Conservation (phyloP, 225 moss, liverwort and hornwort species). For the Lunularia cruciata region DNA sequence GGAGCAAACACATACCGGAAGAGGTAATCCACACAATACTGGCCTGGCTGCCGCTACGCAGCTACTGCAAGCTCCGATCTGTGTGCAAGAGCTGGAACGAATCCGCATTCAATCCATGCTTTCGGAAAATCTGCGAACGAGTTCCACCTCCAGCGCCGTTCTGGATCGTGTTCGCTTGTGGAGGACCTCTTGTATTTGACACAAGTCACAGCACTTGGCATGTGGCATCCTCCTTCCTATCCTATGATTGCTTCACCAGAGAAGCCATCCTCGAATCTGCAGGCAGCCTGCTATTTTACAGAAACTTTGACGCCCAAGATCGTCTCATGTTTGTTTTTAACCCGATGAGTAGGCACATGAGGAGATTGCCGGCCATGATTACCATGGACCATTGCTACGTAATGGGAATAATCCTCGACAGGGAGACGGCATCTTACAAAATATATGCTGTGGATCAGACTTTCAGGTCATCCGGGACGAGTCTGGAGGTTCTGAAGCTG, state of each 20-base stretch:
- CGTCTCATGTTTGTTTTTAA: conserved; percentile 42
- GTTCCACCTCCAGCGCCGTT: conserved; percentile 30
- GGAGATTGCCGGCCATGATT: conserved; percentile 28
- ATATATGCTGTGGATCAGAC: conserved; percentile 39
- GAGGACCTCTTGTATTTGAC: conserved; percentile 38
- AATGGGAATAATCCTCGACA: conserved; percentile 41
- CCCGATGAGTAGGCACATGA: conserved; percentile 39
- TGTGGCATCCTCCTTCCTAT: conserved; percentile 40
- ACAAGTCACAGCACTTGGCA: conserved; percentile 30
- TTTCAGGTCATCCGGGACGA: conserved; percentile 24
- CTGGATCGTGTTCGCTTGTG: conserved; percentile 45
- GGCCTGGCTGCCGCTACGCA: conserved; percentile 39
- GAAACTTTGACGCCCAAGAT: conserved; percentile 37
- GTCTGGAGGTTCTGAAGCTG: conserved; percentile 22
- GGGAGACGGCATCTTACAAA: conserved; percentile 27
- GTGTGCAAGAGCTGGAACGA: conserved; percentile 39
- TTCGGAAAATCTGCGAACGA: conserved; percentile 26
- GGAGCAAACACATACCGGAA: conserved; percentile 35
- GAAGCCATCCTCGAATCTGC: conserved; percentile 41
- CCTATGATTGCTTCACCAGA: conserved; percentile 31
- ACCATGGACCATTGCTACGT: conserved; percentile 35
- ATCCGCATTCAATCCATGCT: conserved; percentile 30
- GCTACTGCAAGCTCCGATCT: conserved; percentile 36
- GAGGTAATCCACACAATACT: conserved; percentile 43
- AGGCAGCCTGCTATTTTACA: conserved; percentile 43